phyloP scores from a whole-genome alignment of 345 rosid species.

The Melastoma malabathricum region DNA sequence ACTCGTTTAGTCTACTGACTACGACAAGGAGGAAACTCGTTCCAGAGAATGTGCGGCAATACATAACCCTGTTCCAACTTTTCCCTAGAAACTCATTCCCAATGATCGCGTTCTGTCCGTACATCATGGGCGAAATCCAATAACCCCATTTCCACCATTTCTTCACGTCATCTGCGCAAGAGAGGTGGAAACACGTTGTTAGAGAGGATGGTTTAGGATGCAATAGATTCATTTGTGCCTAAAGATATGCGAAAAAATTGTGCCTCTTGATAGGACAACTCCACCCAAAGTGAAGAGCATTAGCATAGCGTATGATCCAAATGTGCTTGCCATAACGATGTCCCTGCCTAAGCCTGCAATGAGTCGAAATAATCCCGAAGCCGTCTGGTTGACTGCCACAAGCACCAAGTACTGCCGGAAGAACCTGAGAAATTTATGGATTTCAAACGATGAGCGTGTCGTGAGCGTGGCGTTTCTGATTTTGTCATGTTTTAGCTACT shows the following conservation, averaged over 20 bases:
- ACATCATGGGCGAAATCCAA: slow-evolving; percentile 53
- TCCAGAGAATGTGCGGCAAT: background rate
- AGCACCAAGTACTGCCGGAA: slow-evolving; percentile 27
- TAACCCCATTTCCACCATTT: slow-evolving; percentile 59
- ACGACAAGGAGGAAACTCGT: background rate
- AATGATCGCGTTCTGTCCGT: slow-evolving; percentile 40
- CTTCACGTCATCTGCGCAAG: slow-evolving; percentile 29
- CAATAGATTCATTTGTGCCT: background rate
- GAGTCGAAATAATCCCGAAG: slow-evolving; percentile 26
- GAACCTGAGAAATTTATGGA: slow-evolving; percentile 13
- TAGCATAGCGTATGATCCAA: slow-evolving; percentile 27
- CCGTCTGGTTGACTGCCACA: slow-evolving; percentile 23
- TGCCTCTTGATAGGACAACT: slow-evolving; percentile 29
- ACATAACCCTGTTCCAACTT: slow-evolving; percentile 35
- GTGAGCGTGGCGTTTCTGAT: background rate
- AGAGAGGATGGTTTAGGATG: background rate
- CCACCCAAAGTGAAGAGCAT: slow-evolving; percentile 24
- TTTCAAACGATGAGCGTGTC: background rate
- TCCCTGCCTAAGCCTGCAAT: slow-evolving; percentile 30
- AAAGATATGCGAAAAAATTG: background rate
- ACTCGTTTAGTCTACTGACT: background rate
- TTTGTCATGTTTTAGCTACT: background rate
- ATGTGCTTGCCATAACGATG: slow-evolving; percentile 27
- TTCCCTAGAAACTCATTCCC: slow-evolving; percentile 38
- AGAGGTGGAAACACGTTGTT: background rate